Base-by-base conservation (phyloP, 768 basidiomycete genomes). In the Asterophora lycoperdoides region DNA sequence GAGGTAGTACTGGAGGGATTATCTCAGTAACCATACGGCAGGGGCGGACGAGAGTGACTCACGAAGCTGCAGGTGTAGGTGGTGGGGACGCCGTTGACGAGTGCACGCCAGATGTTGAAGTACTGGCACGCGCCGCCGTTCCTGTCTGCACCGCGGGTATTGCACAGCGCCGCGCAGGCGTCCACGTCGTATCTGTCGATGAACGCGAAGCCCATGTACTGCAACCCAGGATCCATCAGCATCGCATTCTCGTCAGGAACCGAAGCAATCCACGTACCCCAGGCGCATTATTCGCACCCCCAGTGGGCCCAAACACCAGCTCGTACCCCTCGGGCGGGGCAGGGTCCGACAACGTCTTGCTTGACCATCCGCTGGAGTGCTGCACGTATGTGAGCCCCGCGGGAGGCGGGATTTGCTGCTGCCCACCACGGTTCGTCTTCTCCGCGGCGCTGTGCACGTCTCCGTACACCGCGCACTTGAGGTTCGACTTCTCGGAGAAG, bases 161-260 rank as follows among this genome's bases (percentile, higher is more conserved):
- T 76, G 57, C 76, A 78, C 26, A 70, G 64, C 14, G 60, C 57
- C 11, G 76, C 72, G 42, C 75, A 78, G 5, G 72, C 72, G 7
- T 66, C 54, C 42, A 73, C 72, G 49, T 77, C 75, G 55, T 78
- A 78, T 41, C 66, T 62, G 51, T 73, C 70, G 15, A 77, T 61
- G 63, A 76, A 76, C 9, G 68, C 72, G 49, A 74, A 78, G 48
- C 75, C 75, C 75, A 76, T 76, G 57, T 77, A 78, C 76, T 76
- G 23, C 41, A 15, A 39, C 10, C 8, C 8, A 38, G 7, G 4
- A 37, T 0, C 13, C 2, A 15, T 64, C 40, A 62, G 56, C 30
- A n/a, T n/a, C n/a, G n/a, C n/a, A n/a, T n/a, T n/a, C n/a, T n/a
- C 30, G 9, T 13, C 30, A 3, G 9, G 2, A 3, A 28, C 11